Evolutionary conservation across 352 stramenopile genomes (phyloP).

Genomic region (Phytophthora europaea): DNA sequence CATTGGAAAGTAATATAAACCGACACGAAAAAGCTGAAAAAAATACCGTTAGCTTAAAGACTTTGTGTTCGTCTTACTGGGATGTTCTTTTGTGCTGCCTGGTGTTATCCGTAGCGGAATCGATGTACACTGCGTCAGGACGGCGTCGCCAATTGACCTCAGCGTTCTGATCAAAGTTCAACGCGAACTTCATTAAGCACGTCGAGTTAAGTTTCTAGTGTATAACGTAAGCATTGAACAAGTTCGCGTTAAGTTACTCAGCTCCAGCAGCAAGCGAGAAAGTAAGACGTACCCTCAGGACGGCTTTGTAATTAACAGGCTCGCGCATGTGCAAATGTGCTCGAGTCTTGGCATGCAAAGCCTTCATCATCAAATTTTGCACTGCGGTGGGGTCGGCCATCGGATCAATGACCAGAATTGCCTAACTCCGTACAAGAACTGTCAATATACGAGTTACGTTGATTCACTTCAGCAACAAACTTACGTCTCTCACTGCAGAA

Average conservation of each 20-base stretch:
- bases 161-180: slow-evolving; percentile 77
- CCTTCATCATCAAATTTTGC: slow-evolving; percentile 46
- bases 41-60: neutral
- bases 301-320: slow-evolving; percentile 59
- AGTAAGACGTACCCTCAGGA: slow-evolving; percentile 53
- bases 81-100: neutral
- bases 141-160: slow-evolving; percentile 59
- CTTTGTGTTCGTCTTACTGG: neutral
- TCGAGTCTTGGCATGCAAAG: slow-evolving; percentile 50
- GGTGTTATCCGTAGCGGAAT: neutral
- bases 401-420: slow-evolving; percentile 57
- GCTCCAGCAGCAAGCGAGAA: no score
- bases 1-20: neutral
- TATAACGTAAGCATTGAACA: neutral
- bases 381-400: slow-evolving; percentile 49
- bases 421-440: slow-evolving; percentile 8
- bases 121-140: slow-evolving; percentile 17
- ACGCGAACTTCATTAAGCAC: slow-evolving; percentile 80
- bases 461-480: neutral
- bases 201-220: slow-evolving; percentile 72
- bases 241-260: no score
- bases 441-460: neutral
- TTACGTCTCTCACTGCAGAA: slow-evolving; percentile 31
- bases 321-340: slow-evolving; percentile 61
- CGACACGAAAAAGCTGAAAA: neutral